These are phyloP conservation scores for Kazachstania taianensis DNA, from an alignment of 805 yeast species.

Conservation along the genomic window DNA sequence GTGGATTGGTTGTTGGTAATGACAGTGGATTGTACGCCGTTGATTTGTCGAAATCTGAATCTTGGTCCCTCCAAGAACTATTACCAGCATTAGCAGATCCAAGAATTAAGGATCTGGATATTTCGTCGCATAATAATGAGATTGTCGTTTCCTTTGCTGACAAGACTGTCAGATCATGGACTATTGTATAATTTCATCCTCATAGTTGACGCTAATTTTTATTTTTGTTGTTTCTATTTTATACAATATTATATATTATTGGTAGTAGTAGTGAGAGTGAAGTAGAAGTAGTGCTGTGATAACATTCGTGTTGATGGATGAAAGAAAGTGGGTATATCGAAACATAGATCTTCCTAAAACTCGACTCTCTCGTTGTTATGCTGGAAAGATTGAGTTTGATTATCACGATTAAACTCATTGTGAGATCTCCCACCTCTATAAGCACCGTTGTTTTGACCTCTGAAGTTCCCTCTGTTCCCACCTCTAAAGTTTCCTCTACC, in stretches of 20 bases:
- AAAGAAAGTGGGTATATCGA: too few relatives aligned
- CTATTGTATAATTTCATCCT: too few relatives aligned
- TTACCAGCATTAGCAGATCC: conserved; percentile 15
- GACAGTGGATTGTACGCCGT: conserved; percentile 22
- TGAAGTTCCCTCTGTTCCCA: conserved; percentile 1
- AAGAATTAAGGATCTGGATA: conserved; percentile 21
- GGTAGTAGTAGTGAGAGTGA: too few relatives aligned
- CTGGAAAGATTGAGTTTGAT: conserved; percentile 1
- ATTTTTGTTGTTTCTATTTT: too few relatives aligned
- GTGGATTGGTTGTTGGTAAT: conserved; percentile 21
- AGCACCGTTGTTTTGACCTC: conserved; percentile 12
- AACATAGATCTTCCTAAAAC: conserved; percentile 7
- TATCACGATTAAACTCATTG: not conserved
- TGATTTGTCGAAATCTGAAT: conserved; percentile 20
- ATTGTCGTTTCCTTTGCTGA: conserved; percentile 8
- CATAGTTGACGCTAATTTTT: too few relatives aligned
- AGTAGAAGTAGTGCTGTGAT: too few relatives aligned
- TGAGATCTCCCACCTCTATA: conserved; percentile 6
- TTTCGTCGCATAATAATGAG: conserved; percentile 4
- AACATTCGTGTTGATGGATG: too few relatives aligned
- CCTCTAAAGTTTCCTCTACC: conserved; percentile 20
- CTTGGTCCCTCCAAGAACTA: conserved; percentile 28
- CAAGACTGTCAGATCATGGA: conserved; percentile 1
- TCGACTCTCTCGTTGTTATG: conserved; percentile 3
- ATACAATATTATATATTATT: too few relatives aligned